phyloP scores from a whole-genome alignment of 768 basidiomycete species.

The Mycena indigotica region DNA sequence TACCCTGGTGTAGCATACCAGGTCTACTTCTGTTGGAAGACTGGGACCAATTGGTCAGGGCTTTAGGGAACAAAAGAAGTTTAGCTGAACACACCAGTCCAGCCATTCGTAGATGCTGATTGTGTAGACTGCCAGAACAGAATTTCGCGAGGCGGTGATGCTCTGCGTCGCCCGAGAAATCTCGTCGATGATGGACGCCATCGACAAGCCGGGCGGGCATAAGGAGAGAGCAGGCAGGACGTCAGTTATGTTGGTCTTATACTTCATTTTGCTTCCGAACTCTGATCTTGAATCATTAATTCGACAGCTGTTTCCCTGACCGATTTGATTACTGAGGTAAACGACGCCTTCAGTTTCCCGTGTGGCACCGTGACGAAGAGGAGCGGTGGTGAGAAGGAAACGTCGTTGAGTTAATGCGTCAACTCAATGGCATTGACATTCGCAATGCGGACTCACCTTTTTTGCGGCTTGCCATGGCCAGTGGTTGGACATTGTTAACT shows the following conservation, averaged over 20 bases:
- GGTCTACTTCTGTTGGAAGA: conserved; percentile 32
- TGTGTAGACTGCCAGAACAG: conserved; percentile 34
- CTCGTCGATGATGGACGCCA: background rate
- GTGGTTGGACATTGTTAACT: too few relatives aligned
- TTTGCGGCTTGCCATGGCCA: too few relatives aligned
- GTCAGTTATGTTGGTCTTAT: background rate
- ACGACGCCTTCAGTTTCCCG: too few relatives aligned
- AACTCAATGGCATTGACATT: too few relatives aligned
- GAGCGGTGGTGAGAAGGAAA: too few relatives aligned
- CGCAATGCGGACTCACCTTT: too few relatives aligned
- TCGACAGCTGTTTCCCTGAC: conserved; percentile 1
- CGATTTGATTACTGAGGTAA: background rate
- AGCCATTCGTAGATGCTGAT: conserved; percentile 43
- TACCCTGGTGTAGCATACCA: conserved; percentile 36
- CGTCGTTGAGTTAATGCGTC: too few relatives aligned
- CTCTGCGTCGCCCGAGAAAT: background rate
- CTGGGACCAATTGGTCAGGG: conserved; percentile 24
- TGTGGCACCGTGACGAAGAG: too few relatives aligned
- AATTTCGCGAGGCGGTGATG: conserved; percentile 32
- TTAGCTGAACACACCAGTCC: conserved; percentile 34
- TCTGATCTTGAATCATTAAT: background rate
- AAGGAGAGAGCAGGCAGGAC: background rate
- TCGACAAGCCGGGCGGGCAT: conserved; percentile 6
- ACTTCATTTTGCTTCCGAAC: background rate
- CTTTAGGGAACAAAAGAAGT: background rate